Evolutionary conservation across 805 yeast species (phyloP), one percentile per base, ranked within the genome.

Genomic region (Metschnikowia dekortorum): DNA sequence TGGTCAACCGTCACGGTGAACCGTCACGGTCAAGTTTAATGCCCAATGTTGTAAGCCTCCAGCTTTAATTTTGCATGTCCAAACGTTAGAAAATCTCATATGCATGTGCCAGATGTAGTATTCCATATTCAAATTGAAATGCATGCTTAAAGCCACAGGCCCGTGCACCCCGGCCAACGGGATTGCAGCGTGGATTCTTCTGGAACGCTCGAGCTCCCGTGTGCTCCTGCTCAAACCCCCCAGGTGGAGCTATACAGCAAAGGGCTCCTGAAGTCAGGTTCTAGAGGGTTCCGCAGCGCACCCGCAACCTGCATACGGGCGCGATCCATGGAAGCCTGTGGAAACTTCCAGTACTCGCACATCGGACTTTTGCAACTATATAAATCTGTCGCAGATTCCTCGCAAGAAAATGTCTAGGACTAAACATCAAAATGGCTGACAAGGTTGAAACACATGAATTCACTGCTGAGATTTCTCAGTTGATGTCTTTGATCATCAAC

Each of bases 391-490:
- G 39, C 36, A 31, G 30, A 26, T 37, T 30, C 36, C 48, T 16
- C 2, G 11, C 35, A 13, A 29, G 16, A 6, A 11, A 38, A 8
- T 8, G 32, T 30, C 32, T 45, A 29, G 31, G 33, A 26, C 9
- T 38, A 18, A 33, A 33, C 18, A 44, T 46, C 42, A 52, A 53
- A 42, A 81, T 80, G 84, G 69, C 83, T 61, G 73, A 78, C 47
- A 73, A 74, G 64, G 71, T 83, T 68, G 95, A 87, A 81, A 85
- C 95, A 53, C 89, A 82, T 72, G 98, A 92, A 81, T 94, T 94
- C 78, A 97, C 95, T 77, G 99, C 99, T 83, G 99, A 94, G 90
- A 94, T 94, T 77, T 89, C 98, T 86, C 99, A 94, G 96, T 83
- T 94, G 84, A 87, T 94, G 98, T 89, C 97, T 75, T 85, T 94